These are phyloP conservation scores for Apiospora aurea DNA, from an alignment of 2,329 filamentous ascomycete species.

Conservation along the genomic window DNA sequence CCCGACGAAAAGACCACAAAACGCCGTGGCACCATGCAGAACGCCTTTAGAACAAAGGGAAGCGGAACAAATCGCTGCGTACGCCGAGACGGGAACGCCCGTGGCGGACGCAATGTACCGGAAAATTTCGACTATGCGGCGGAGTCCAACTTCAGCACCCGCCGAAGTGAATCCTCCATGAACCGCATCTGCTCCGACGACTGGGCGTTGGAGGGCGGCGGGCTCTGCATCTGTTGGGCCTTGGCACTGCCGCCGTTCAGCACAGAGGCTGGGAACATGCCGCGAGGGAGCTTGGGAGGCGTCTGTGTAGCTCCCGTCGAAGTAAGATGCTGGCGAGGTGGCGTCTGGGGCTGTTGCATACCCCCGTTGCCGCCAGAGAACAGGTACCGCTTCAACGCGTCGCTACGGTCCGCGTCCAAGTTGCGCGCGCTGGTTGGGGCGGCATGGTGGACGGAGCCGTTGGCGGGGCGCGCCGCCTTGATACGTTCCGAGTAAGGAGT, in stretches of 20 bases:
- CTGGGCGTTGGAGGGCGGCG: slow-evolving; percentile 32
- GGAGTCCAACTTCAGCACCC: slow-evolving; percentile 54
- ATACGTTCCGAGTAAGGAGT: slow-evolving; percentile 70
- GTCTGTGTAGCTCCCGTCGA: slow-evolving; percentile 26
- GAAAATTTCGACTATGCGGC: slow-evolving; percentile 28
- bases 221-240: slow-evolving; percentile 26
- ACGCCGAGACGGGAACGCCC: slow-evolving; percentile 11
- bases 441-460: slow-evolving; percentile 33
- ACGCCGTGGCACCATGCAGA: slow-evolving; percentile 32
- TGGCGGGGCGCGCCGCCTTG: slow-evolving; percentile 55
- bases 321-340: slow-evolving; percentile 26
- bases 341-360: slow-evolving; percentile 27
- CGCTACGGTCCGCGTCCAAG: slow-evolving; percentile 46
- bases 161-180: slow-evolving; percentile 62
- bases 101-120: slow-evolving; percentile 21
- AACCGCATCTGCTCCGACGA: slow-evolving; percentile 49
- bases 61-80: not conserved
- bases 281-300: slow-evolving; percentile 32
- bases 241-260: slow-evolving; percentile 25
- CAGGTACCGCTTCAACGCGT: slow-evolving; percentile 64
- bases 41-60: slow-evolving; percentile 22
- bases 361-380: slow-evolving; percentile 48
- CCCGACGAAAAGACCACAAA: slow-evolving; percentile 24
- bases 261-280: slow-evolving; percentile 39
- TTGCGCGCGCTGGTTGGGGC: slow-evolving; percentile 31